Conservation (phyloP, 306 rosid species). For the Begonia peltatifolia region DNA sequence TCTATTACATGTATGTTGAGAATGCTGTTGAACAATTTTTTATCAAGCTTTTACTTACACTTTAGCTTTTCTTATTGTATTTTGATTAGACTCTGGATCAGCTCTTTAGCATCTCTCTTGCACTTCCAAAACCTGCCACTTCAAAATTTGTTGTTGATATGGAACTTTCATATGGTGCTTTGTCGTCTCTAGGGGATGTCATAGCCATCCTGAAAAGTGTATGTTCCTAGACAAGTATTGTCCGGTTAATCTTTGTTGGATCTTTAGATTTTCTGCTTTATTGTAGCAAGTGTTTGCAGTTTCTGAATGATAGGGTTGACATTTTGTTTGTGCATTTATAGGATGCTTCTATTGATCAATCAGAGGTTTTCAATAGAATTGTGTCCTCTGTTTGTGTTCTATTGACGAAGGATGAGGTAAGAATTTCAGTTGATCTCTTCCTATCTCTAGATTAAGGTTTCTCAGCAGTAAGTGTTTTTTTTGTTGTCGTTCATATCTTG, state of each 20-base stretch:
- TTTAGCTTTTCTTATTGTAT: neutral
- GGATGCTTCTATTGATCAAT: constrained; percentile 96
- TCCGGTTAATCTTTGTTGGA: constrained; percentile 5
- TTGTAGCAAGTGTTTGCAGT: constrained; percentile 7
- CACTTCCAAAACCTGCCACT: constrained; percentile 72
- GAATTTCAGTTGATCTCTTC: constrained; percentile 5
- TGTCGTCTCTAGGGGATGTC: constrained; percentile 90
- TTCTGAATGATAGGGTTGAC: constrained; percentile 3
- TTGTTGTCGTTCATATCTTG: constrained; percentile 9
- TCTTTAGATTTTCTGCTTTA: constrained; percentile 2
- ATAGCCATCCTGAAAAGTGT: constrained; percentile 90
- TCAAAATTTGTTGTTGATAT: constrained; percentile 45
- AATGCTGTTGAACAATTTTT: neutral
- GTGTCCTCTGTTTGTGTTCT: constrained; percentile 71
- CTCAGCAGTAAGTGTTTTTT: neutral
- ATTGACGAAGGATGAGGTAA: constrained; percentile 79
- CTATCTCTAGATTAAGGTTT: neutral
- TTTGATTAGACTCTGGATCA: constrained; percentile 63
- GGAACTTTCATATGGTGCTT: constrained; percentile 70
- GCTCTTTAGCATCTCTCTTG: constrained; percentile 77
- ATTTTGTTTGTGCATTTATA: constrained; percentile 19
- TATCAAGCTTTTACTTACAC: neutral
- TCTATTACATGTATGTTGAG: too few relatives aligned
- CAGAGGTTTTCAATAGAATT: constrained; percentile 94
- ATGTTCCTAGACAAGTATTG: constrained; percentile 21